phyloP scores from a whole-genome alignment of 2,329 filamentous ascomycete species.

The Aspergillus luchuensis region DNA sequence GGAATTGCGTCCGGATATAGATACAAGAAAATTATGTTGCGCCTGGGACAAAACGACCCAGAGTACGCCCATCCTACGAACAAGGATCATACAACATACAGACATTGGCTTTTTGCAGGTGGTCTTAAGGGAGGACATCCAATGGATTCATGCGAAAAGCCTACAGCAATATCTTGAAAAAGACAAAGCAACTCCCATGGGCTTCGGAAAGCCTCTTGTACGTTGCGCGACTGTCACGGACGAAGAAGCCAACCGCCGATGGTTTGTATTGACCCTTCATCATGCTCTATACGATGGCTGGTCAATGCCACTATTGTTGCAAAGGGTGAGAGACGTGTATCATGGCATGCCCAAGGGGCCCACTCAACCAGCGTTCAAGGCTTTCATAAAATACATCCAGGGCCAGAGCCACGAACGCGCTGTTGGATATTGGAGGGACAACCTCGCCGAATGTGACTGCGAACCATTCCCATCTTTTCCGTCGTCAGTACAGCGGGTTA shows the following conservation, averaged over 20 bases:
- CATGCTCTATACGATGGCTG: slow-evolving; percentile 49
- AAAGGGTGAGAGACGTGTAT: slow-evolving; percentile 7
- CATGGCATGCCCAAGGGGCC: slow-evolving; percentile 19
- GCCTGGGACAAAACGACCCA: slow-evolving; percentile 34
- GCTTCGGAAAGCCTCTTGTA: slow-evolving; percentile 23
- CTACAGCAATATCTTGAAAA: background rate
- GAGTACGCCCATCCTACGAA: no score
- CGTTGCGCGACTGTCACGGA: slow-evolving; percentile 19
- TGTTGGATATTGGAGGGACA: no score
- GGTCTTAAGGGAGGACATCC: background rate
- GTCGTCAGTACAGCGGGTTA: no score
- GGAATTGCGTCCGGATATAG: slow-evolving; percentile 29
- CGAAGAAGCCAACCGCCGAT: slow-evolving; percentile 9
- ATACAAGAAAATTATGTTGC: slow-evolving; percentile 36
- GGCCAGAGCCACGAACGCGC: no score
- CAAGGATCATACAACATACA: no score
- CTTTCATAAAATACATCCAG: slow-evolving; percentile 45
- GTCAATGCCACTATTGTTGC: slow-evolving; percentile 15
- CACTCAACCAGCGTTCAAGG: slow-evolving; percentile 17
- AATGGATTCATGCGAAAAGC: background rate
- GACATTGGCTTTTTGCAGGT: background rate
- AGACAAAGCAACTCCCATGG: slow-evolving; percentile 21
- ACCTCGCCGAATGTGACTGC: no score
- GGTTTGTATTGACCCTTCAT: slow-evolving; percentile 48
- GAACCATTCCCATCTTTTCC: no score